These are phyloP conservation scores for Phytophthora chlamydospora DNA, from an alignment of 352 stramenopile genomes.

Conservation along the genomic window DNA sequence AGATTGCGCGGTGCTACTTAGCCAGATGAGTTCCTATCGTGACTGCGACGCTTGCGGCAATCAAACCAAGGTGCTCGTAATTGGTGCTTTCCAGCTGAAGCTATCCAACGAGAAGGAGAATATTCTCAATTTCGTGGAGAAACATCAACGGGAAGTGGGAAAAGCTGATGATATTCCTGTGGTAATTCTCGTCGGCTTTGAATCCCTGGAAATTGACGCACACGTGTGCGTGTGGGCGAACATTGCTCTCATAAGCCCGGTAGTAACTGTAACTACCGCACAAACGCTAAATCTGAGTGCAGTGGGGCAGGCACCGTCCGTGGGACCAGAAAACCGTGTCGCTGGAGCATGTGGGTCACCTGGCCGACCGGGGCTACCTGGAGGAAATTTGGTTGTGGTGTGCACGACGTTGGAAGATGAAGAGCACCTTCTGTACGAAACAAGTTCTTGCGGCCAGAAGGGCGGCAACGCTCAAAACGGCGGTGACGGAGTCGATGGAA, in stretches of 20 bases:
- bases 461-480: conserved; percentile 19
- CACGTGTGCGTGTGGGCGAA: conserved; percentile 17
- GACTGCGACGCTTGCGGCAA: background rate
- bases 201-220: conserved; percentile 17
- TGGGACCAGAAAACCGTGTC: too few species aligned
- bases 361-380: conserved; percentile 17
- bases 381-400: conserved; percentile 19
- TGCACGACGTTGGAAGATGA: conserved; percentile 8
- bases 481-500: conserved; percentile 14
- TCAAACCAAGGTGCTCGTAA: conserved; percentile 1
- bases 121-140: conserved; percentile 24
- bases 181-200: conserved; percentile 22
- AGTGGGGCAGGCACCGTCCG: background rate
- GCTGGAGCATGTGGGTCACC: conserved; percentile 3
- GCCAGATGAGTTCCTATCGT: conserved; percentile 8
- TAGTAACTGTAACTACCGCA: conserved; percentile 5
- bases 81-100: conserved; percentile 13
- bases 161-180: conserved; percentile 2
- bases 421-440: background rate
- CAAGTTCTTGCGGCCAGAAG: conserved; percentile 9
- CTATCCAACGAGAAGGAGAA: conserved; percentile 14
- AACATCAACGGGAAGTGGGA: background rate
- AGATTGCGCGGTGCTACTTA: background rate
- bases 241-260: conserved; percentile 15
- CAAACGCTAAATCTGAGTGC: conserved; percentile 12